These are phyloP conservation scores for Arthroderma sp. DNA, from an alignment of 2,329 filamentous ascomycete species.

Conservation along the genomic window DNA sequence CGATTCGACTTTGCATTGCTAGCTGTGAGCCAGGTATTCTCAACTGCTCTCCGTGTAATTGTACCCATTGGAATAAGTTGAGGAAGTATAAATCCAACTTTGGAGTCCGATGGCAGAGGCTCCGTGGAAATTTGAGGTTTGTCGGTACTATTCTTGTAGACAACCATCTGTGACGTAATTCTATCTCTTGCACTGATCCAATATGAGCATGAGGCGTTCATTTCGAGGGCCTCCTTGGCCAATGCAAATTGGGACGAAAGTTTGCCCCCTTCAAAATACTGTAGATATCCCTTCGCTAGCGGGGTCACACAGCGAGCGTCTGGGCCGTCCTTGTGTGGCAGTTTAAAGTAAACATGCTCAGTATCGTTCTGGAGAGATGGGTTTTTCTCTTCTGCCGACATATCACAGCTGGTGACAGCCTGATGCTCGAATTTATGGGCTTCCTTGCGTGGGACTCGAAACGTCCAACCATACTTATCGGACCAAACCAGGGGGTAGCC, in stretches of 20 bases:
- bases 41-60: conserved; percentile 82
- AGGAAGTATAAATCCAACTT: conserved; percentile 75
- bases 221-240: conserved; percentile 87
- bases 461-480: conserved; percentile 84
- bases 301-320: conserved; percentile 72
- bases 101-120: conserved; percentile 14
- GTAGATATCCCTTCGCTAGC: conserved; percentile 77
- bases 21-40: conserved; percentile 96
- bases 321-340: conserved; percentile 92
- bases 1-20: conserved; percentile 94
- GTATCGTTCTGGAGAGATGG: conserved; percentile 51
- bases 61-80: conserved; percentile 98
- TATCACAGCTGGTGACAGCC: conserved; percentile 61
- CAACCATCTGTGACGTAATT: conserved; percentile 89
- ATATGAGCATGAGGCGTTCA: conserved; percentile 98
- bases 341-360: conserved; percentile 65
- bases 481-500: conserved; percentile 86
- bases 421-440: conserved; percentile 53
- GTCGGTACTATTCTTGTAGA: conserved; percentile 57
- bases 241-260: conserved; percentile 78
- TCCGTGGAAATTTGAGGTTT: conserved; percentile 13
- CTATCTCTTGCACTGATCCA: conserved; percentile 94
- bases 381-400: conserved; percentile 57
- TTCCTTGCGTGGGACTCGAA: conserved; percentile 55
- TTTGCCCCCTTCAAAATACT: conserved; percentile 81